Evolutionary conservation across 805 yeast genomes (phyloP).

Genomic region (Yamadazyma ubonensis): DNA sequence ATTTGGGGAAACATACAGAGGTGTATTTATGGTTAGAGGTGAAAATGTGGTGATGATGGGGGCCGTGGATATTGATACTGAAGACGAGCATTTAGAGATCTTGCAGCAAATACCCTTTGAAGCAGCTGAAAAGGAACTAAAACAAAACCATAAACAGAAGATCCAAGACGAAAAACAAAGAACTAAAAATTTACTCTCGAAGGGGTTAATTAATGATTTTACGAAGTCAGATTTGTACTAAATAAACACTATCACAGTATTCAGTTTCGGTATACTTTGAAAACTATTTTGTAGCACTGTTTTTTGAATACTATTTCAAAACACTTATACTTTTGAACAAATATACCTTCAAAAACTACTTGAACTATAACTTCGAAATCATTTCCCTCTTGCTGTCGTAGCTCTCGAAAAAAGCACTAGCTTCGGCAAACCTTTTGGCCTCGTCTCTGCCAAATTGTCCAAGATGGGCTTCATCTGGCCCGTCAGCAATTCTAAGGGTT

Average conservation of each 20-base stretch:
- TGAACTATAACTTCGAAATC: conserved; percentile 30
- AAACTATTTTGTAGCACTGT: too few relatives aligned
- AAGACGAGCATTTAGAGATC: conserved; percentile 63
- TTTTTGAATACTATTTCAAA: not conserved
- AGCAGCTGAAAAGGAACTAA: conserved; percentile 52
- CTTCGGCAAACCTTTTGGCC: conserved; percentile 34
- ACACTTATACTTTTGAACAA: not conserved
- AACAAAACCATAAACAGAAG: conserved; percentile 27
- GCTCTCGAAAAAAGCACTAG: conserved; percentile 35
- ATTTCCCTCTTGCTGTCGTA: conserved; percentile 18
- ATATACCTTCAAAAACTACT: too few relatives aligned
- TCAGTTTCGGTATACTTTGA: too few relatives aligned
- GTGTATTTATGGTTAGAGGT: conserved; percentile 88
- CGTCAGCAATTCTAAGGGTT: conserved; percentile 64
- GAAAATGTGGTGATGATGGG: conserved; percentile 95
- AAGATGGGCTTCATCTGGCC: conserved; percentile 68
- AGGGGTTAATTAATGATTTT: conserved; percentile 59
- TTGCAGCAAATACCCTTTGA: conserved; percentile 60
- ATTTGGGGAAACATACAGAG: conserved; percentile 76
- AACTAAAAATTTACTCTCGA: conserved; percentile 48
- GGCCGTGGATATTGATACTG: conserved; percentile 85
- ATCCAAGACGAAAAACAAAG: conserved; percentile 44
- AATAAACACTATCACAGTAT: too few relatives aligned
- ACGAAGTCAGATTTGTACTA: conserved; percentile 55
- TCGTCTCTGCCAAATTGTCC: conserved; percentile 54